Base-by-base conservation (phyloP, 1,284 basidiomycete genomes). In the Leccinum ponderosum region DNA sequence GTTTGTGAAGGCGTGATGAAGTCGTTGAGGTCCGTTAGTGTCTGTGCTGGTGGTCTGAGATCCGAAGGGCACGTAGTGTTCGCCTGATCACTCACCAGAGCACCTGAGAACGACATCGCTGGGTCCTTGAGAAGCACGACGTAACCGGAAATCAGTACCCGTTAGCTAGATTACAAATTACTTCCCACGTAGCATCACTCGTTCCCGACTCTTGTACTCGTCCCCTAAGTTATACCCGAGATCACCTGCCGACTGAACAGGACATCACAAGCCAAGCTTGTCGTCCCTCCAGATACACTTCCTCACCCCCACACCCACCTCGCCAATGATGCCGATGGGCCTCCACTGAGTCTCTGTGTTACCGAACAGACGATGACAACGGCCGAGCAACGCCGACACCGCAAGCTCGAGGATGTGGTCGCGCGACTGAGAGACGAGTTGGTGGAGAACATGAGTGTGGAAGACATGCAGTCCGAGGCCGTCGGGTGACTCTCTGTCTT, bases 1-100 rank as follows among this genome's bases (percentile, higher is more conserved):
- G 93, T 91, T 79, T 98, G 97, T 1, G 95, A 94, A 3, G 97
- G 97, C 0, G 95, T 94, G 55, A 99, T 93, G 75, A 97, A 99
- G 79, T 99, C 97, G 76, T 98, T 98, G 52, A 99, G 85, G 76
- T 99, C 97, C 17, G 94, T 95, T 39, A 97, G 78, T 8, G 91
- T 93, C 92, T 94, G 69, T 25, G 53, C 42, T 58, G 29, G 53
- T 11, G 25, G 29, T 44, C 51, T 33, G 48, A 57, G 50, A 33
- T 55, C 53, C 20, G 33, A 47, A 37, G 51, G 48, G 22, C 20
- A 35, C 57, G 50, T 57, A 58, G 35, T 50, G 25, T 56, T 37
- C 9, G 33, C 15, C 6, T 0, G 22, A 27, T 55, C n/a, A 81
- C 90, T 63, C 73, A 92, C 93, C 66, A 97, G 78, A 37, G 93